Conservation (phyloP, 345 rosid species). For the Pugionium cornutum region DNA sequence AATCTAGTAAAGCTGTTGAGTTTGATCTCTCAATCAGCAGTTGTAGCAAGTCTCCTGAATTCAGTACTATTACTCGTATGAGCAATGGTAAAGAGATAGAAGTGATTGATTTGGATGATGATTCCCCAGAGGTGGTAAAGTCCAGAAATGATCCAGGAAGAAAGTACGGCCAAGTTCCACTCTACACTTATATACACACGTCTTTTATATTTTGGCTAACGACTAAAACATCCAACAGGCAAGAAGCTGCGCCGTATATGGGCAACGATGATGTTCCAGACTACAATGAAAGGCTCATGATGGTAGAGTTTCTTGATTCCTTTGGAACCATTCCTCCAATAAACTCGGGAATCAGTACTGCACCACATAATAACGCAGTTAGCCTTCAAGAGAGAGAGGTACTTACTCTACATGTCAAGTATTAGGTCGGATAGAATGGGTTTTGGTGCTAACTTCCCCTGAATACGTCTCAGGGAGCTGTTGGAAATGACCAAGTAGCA, state of each 20-base stretch:
- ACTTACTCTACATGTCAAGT: conserved; percentile 29
- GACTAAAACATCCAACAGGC: conserved; percentile 50
- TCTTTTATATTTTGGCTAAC: background rate
- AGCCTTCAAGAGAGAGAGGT: conserved; percentile 77
- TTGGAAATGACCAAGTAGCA: conserved; percentile 32
- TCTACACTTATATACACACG: conserved; percentile 1
- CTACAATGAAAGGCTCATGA: conserved; percentile 71
- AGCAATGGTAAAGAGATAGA: conserved; percentile 69
- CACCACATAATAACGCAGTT: conserved; percentile 46
- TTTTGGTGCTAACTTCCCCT: conserved; percentile 13
- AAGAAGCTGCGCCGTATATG: conserved; percentile 51
- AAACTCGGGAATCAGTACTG: conserved; percentile 46
- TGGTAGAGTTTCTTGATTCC: conserved; percentile 71
- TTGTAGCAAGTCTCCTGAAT: conserved; percentile 53
- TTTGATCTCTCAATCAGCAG: conserved; percentile 79
- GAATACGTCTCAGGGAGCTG: conserved; percentile 35
- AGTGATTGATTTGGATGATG: conserved; percentile 87
- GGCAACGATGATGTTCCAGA: conserved; percentile 63
- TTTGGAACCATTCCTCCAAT: conserved; percentile 60
- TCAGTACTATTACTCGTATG: conserved; percentile 44
- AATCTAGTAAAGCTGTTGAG: conserved; percentile 54
- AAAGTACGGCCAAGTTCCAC: conserved; percentile 51
- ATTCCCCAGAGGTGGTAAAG: conserved; percentile 59
- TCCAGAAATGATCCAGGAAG: conserved; percentile 50
- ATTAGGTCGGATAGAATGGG: conserved; percentile 1